Conservation (phyloP, 371 early-diverging fungal species). For the Apophysomyces trapeziformis region DNA sequence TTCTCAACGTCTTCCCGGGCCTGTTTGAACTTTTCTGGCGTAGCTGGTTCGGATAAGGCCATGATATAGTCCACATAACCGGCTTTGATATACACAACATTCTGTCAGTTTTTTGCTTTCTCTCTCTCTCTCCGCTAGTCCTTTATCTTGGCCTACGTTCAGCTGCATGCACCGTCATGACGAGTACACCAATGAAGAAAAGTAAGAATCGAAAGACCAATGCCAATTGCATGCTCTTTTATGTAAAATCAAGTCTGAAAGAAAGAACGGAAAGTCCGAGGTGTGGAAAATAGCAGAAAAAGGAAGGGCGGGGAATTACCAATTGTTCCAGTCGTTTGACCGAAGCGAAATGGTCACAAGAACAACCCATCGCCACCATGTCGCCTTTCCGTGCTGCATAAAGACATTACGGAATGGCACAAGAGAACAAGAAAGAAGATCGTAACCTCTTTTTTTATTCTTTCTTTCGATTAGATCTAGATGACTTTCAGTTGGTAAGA, state of each 20-base stretch:
- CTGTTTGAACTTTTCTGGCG: conserved; percentile 16
- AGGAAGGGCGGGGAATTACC: background rate
- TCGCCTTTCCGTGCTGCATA: too few species aligned
- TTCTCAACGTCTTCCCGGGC: conserved; percentile 25
- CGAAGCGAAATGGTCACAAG: conserved; percentile 5
- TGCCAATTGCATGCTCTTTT: background rate
- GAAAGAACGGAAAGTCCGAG: background rate
- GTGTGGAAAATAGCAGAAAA: background rate
- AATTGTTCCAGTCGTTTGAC: too few species aligned
- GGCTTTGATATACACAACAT: background rate
- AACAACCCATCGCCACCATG: too few species aligned
- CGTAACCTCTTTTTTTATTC: too few species aligned
- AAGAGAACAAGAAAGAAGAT: too few species aligned
- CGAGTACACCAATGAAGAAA: background rate
- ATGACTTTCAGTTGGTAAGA: too few species aligned
- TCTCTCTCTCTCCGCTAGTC: background rate
- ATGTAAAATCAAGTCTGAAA: background rate
- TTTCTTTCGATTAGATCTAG: too few species aligned
- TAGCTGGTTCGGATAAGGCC: conserved; percentile 24
- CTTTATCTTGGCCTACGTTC: background rate
- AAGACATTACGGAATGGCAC: too few species aligned
- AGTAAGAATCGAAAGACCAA: background rate
- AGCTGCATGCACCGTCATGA: conserved; percentile 3
- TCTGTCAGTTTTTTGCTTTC: too few species aligned
- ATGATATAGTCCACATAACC: conserved; percentile 26